A percentile compares a stretch with the other conserved stretches of the same genome.
Conservation (phyloP, 192 early-diverging fungal species). For the Gryganskiella cystojenkinii region DNA sequence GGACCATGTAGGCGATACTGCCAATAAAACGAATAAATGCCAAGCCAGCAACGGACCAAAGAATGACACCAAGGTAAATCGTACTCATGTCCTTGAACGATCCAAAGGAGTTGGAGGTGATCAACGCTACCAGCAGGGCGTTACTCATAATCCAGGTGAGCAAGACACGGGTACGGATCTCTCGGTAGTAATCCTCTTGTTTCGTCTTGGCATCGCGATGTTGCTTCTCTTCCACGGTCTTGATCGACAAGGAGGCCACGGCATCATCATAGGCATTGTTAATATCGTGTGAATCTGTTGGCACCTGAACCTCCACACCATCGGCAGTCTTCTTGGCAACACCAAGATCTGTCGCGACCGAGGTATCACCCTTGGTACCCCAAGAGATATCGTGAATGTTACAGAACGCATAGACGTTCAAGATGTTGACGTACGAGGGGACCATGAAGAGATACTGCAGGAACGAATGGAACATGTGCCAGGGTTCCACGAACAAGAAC, state of each 20-base stretch:
- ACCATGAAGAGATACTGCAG: slow-evolving; percentile 80
- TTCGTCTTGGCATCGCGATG: slow-evolving; percentile 59
- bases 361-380: slow-evolving; percentile 90
- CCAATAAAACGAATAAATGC: slow-evolving; percentile 71
- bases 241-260: slow-evolving; percentile 35
- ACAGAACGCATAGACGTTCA: slow-evolving; percentile 71
- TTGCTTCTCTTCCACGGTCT: slow-evolving; percentile 39
- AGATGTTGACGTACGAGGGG: slow-evolving; percentile 80
- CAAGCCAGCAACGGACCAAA: slow-evolving; percentile 73
- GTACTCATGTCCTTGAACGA: slow-evolving; percentile 14
- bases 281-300: slow-evolving; percentile 57
- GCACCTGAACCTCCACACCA: slow-evolving; percentile 59
- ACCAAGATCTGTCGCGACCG: slow-evolving; percentile 56
- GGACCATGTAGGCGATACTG: slow-evolving; percentile 64
- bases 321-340: slow-evolving; percentile 55
- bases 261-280: slow-evolving; percentile 61
- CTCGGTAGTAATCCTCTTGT: slow-evolving; percentile 79
- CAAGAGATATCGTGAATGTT: slow-evolving; percentile 75
- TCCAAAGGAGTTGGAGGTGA: slow-evolving; percentile 56
- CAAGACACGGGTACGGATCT: slow-evolving; percentile 78
- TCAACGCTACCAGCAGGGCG: slow-evolving; percentile 66
- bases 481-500: slow-evolving; percentile 77
- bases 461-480: slow-evolving; percentile 82
- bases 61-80: slow-evolving; percentile 64
- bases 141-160: slow-evolving; percentile 82